phyloP scores from a whole-genome alignment of 768 basidiomycete genomes.

The Boletus barrowsii region DNA sequence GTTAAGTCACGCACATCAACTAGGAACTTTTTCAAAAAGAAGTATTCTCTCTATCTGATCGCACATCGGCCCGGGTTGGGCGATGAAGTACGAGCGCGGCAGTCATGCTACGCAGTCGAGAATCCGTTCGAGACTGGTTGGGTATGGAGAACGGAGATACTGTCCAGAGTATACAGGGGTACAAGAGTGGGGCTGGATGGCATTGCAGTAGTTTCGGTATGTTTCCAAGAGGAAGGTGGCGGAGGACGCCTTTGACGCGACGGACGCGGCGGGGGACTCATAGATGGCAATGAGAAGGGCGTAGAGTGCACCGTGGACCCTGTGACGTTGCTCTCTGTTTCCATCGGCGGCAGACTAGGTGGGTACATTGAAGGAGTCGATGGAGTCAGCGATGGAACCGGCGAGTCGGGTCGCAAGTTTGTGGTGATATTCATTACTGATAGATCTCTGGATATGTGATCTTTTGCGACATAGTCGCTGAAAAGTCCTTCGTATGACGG shows the following conservation, averaged over 20 bases:
- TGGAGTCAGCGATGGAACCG: constrained; percentile 32
- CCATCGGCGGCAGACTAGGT: constrained; percentile 37
- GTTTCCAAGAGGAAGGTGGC: background rate
- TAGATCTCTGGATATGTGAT: constrained; percentile 6
- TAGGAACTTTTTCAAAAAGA: background rate
- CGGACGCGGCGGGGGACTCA: constrained; percentile 12
- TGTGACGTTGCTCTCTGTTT: constrained; percentile 2
- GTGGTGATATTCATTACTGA: constrained; percentile 23
- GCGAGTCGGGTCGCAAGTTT: constrained; percentile 11
- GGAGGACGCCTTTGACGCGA: constrained; percentile 20
- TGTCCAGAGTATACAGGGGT: constrained; percentile 1
- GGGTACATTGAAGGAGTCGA: constrained; percentile 54
- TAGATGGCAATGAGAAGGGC: background rate
- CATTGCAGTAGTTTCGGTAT: background rate
- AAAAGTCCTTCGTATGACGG: background rate
- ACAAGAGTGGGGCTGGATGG: background rate
- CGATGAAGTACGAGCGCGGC: background rate
- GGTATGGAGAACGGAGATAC: background rate
- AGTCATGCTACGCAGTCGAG: background rate
- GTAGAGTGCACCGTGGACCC: constrained; percentile 19
- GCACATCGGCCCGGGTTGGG: background rate
- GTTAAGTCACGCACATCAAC: constrained; percentile 3
- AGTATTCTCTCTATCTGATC: background rate
- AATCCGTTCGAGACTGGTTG: background rate
- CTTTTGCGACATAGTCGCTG: constrained; percentile 3